Base-by-base conservation (phyloP, 2,329 filamentous ascomycete species). In the Pyricularia grisea region DNA sequence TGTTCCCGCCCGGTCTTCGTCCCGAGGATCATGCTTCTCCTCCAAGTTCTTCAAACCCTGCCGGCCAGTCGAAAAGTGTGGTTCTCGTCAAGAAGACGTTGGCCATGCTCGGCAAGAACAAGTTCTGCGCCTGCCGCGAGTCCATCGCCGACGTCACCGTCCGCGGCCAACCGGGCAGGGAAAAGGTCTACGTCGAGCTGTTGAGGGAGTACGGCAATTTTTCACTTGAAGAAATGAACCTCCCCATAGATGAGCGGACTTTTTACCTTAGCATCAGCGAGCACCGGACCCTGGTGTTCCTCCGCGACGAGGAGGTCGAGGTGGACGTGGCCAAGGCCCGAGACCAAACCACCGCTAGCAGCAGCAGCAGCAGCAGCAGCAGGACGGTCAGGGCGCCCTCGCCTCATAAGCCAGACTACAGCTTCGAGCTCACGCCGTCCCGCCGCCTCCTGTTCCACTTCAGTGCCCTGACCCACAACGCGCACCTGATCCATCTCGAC, bases 381-480 rank as follows among this genome's bases (percentile, higher is more conserved):
- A 67, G 9, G 17, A 7, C 25, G 14, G 5, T 60, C 10, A 36
- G 25, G 55, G 23, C 66, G 5, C 66, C 70, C 68, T 68, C 76
- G 67, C 77, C 77, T 31, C 74, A 77, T 68, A 60, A 74, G 0
- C 77, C 81, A 9, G 76, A 76, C 20, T 78, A 79, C 71, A 75
- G 75, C 27, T 76, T 91, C 73, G 80, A 81, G 0, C 79, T 97
- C 28, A 85, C 80, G 0, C 92, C 93, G 0, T 89, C 89, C 2
- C 82, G 86, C 2, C 82, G 85, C 4, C 85, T 97, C 4, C 87
- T 99, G 68, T 97, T 97, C 80, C 88, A 94, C 70, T 98, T 94
- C 82, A 95, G 91, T 25, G 93, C 93, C 0, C 86, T 99, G 42
- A 94, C 92, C 2, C 94, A 93, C 82, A 99, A 99, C 78, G 92